phyloP scores from a whole-genome alignment of 441 rosid genomes.

The Jatropha podagrica region DNA sequence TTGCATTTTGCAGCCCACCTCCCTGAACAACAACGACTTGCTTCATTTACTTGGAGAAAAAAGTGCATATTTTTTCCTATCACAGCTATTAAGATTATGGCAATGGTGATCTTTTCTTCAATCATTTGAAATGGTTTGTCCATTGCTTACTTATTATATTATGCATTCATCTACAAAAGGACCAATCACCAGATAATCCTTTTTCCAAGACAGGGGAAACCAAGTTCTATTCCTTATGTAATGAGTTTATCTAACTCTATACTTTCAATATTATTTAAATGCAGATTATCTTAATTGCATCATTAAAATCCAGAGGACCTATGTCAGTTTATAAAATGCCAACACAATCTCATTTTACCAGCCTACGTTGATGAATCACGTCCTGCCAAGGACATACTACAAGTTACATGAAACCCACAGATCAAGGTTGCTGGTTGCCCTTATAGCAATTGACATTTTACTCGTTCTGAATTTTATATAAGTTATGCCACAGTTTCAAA shows the following conservation, averaged over 20 bases:
- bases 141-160: not conserved
- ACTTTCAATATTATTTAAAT: not conserved
- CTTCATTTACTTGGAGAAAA: constrained; percentile 9
- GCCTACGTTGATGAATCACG: not conserved
- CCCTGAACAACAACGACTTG: constrained; percentile 48
- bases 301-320: constrained; percentile 6
- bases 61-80: not conserved
- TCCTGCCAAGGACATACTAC: constrained; percentile 1
- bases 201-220: not conserved
- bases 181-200: not conserved
- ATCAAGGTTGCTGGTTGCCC: not conserved
- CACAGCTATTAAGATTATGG: not conserved
- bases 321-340: not conserved
- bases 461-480: constrained; percentile 10
- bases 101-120: not conserved
- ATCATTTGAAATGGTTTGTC: not conserved
- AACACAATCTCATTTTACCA: not conserved
- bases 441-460: not conserved
- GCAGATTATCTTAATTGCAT: not conserved
- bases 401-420: not conserved
- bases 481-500: constrained; percentile 16
- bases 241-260: not conserved
- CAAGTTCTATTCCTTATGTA: not conserved
- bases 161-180: constrained; percentile 1
- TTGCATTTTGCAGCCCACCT: constrained; percentile 36